A percentile compares a stretch with the other conserved stretches of the same genome.
These are phyloP conservation scores for Harringtonia lauricola DNA, from an alignment of 2,329 filamentous ascomycete genomes.

Conservation along the genomic window DNA sequence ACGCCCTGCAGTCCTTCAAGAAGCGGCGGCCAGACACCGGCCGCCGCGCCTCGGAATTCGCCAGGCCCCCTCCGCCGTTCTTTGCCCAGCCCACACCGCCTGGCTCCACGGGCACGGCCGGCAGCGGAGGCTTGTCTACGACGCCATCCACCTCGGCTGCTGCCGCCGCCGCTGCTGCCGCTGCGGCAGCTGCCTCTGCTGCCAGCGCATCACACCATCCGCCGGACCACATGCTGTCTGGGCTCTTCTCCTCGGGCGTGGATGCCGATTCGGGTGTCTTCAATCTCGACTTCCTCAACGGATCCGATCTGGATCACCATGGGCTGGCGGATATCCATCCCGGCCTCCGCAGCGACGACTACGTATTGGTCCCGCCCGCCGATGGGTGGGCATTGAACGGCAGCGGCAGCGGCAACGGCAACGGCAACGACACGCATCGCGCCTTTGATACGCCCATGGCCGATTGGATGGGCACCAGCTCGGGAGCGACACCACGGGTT, in stretches of 20 bases:
- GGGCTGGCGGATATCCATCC: background rate
- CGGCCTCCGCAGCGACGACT: constrained; percentile 6
- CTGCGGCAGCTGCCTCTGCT: too few species aligned
- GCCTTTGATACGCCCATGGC: constrained; percentile 15
- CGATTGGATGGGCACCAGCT: constrained; percentile 13
- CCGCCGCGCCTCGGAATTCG: constrained; percentile 20
- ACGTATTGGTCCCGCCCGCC: constrained; percentile 16
- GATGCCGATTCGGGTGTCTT: constrained; percentile 7
- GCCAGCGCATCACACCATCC: constrained; percentile 5
- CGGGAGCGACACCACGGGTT: background rate
- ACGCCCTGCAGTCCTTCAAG: constrained; percentile 17
- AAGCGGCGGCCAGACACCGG: constrained; percentile 17
- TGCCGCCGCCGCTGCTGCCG: background rate
- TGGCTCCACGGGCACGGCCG: constrained; percentile 1
- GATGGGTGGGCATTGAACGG: constrained; percentile 18
- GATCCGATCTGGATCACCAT: constrained; percentile 14
- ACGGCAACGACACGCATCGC: constrained; percentile 5
- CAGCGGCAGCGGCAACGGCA: constrained; percentile 5
- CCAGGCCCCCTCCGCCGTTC: constrained; percentile 19
- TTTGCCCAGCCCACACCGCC: constrained; percentile 15
- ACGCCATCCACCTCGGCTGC: background rate
- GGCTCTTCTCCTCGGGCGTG: constrained; percentile 11
- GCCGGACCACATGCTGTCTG: constrained; percentile 16
- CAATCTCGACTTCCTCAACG: constrained; percentile 18
- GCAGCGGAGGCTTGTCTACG: background rate